Percentiles rank a stretch among this genome's conserved stretches.
These are phyloP conservation scores for Arthrobotrys iridis DNA, from an alignment of 2,329 filamentous ascomycete genomes.

Conservation along the genomic window DNA sequence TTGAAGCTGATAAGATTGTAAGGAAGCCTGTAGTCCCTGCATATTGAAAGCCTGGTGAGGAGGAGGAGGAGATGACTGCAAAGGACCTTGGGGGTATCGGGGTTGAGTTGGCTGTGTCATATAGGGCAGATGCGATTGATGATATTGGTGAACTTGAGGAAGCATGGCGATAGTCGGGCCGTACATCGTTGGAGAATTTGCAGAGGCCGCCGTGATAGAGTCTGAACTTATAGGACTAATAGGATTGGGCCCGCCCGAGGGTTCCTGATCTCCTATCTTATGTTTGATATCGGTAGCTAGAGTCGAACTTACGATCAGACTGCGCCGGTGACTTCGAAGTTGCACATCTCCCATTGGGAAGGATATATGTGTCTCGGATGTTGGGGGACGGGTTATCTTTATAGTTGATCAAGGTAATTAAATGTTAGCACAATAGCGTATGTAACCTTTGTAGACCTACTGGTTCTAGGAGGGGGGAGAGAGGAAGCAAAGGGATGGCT, in stretches of 20 bases:
- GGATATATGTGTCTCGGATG: conserved; percentile 30
- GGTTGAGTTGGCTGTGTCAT: conserved; percentile 35
- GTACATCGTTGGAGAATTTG: conserved; percentile 50
- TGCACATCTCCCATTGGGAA: conserved; percentile 55
- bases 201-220: conserved; percentile 32
- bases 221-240: conserved; percentile 28
- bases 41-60: conserved; percentile 49
- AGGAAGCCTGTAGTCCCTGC: conserved; percentile 39
- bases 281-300: conserved; percentile 52
- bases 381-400: conserved; percentile 27
- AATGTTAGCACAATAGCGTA: conserved; percentile 11
- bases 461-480: neutral
- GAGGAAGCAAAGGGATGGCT: conserved; percentile 50
- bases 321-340: conserved; percentile 51
- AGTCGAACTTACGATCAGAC: conserved; percentile 54
- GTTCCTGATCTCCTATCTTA: conserved; percentile 45
- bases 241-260: conserved; percentile 17
- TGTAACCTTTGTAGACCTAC: conserved; percentile 38
- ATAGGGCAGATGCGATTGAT: conserved; percentile 49
- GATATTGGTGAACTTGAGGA: conserved; percentile 42
- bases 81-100: conserved; percentile 31
- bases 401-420: conserved; percentile 31
- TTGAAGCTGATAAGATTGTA: conserved; percentile 49
- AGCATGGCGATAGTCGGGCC: conserved; percentile 47
- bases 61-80: conserved; percentile 39